Conservation (phyloP, 148 eudicot genomes). For the Nyssa sinensis region DNA sequence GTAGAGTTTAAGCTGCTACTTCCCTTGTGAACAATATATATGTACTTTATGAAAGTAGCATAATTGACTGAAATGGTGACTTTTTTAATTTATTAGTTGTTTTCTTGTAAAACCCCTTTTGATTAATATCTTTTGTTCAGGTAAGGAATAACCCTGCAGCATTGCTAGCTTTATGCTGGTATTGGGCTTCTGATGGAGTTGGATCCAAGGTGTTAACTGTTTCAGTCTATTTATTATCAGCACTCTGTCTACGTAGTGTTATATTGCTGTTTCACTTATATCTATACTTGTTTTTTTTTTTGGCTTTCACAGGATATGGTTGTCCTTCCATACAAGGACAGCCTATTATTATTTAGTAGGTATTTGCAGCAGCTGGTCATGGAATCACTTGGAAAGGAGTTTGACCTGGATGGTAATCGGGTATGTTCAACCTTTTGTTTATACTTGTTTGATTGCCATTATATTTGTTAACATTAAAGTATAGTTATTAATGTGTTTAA, state of each 20-base stretch:
- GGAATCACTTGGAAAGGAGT: constrained; percentile 99
- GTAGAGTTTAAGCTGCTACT: background rate
- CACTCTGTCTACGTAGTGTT: background rate
- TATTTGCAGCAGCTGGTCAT: constrained; percentile 96
- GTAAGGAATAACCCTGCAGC: constrained; percentile 87
- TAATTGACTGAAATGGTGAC: background rate
- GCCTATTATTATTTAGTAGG: constrained; percentile 87
- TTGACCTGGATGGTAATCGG: constrained; percentile 93
- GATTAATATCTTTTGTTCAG: constrained; percentile 42
- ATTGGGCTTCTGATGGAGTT: constrained; percentile 96
- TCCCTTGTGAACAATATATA: background rate
- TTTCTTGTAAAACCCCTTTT: background rate
- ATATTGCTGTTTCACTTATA: constrained; percentile 3
- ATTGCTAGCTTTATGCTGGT: constrained; percentile 95
- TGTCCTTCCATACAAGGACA: constrained; percentile 98
- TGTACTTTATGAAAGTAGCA: constrained; percentile 1
- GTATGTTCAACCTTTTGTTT: constrained; percentile 44
- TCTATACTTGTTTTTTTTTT: constrained; percentile 9
- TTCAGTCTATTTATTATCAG: constrained; percentile 10
- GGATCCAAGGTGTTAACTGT: constrained; percentile 81
- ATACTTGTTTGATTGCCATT: constrained; percentile 4
- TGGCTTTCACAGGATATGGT: constrained; percentile 80
- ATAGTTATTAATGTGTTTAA: no score
- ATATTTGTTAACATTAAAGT: background rate
- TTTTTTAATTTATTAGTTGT: background rate